Evolutionary conservation across 345 rosid genomes (phyloP).

Genomic region (Euphorbia pulcherrima): DNA sequence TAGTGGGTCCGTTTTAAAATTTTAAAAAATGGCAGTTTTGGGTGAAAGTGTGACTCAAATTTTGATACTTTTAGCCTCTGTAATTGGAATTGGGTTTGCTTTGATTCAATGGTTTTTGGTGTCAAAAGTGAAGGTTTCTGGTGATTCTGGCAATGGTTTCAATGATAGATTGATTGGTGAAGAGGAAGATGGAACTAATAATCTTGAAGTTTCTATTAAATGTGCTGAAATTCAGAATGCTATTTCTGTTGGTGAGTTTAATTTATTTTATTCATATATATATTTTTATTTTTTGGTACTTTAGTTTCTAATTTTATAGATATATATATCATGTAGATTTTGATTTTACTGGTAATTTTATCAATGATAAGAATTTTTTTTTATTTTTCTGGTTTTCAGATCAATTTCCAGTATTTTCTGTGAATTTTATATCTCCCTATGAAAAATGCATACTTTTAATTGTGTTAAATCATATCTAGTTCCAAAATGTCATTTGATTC

Average conservation of each 20-base stretch:
- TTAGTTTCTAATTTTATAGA: no score
- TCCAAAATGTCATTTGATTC: no score
- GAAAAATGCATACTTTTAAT: no score
- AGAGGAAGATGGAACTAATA: constrained; percentile 50
- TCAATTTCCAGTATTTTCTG: not conserved
- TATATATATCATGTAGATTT: not conserved
- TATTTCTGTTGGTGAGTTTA: constrained; percentile 53
- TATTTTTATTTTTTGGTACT: not conserved
- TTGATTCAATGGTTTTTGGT: constrained; percentile 66
- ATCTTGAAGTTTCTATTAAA: constrained; percentile 45
- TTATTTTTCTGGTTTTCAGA: not conserved
- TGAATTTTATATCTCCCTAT: not conserved
- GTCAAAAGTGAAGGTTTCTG: constrained; percentile 46
- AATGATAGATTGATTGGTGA: constrained; percentile 42
- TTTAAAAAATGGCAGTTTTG: constrained; percentile 35
- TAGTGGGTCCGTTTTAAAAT: not conserved
- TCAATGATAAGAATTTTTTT: no score
- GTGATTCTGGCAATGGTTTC: constrained; percentile 29
- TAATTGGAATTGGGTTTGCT: constrained; percentile 59
- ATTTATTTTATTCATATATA: not conserved
- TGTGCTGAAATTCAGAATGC: constrained; percentile 69
- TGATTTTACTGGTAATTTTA: not conserved
- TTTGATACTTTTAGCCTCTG: constrained; percentile 45
- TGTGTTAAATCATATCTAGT: no score
- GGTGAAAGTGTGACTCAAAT: constrained; percentile 49